Evolutionary conservation across 2,329 filamentous ascomycete species (phyloP).

Genomic region (Pseudogymnoascus verrucosus): DNA sequence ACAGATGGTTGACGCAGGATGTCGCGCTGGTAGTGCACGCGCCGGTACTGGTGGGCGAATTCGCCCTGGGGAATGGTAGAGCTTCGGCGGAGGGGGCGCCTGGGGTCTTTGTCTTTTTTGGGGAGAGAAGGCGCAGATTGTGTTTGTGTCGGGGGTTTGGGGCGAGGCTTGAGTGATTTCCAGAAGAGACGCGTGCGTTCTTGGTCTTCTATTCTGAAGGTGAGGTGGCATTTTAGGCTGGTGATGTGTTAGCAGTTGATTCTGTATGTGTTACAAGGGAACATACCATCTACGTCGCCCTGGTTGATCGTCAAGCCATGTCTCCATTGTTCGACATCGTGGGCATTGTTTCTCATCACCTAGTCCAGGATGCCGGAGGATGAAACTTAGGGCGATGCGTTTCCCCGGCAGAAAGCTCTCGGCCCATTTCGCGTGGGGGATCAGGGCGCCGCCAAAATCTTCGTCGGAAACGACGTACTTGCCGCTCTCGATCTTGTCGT

Average conservation of each 20-base stretch:
- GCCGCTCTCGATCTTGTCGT: background rate
- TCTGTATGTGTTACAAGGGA: background rate
- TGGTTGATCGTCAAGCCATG: background rate
- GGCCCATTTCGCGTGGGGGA: background rate
- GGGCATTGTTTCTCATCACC: background rate
- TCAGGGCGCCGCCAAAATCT: background rate
- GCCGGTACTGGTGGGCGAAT: background rate
- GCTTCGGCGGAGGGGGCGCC: background rate
- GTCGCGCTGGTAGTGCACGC: background rate
- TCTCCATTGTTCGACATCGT: background rate
- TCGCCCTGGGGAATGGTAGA: background rate
- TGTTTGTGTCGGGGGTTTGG: background rate
- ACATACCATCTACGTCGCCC: background rate
- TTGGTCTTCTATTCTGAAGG: constrained; percentile 1
- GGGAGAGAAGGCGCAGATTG: background rate
- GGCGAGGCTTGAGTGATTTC: background rate
- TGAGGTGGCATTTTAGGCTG: background rate
- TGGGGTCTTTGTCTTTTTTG: background rate
- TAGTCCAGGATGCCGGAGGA: background rate
- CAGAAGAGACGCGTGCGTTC: background rate
- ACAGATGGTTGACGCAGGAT: background rate
- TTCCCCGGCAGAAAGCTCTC: background rate
- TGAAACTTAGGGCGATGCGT: background rate
- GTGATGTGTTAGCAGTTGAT: background rate
- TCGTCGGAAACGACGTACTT: background rate